Evolutionary conservation across 2,329 filamentous ascomycete genomes (phyloP).

Genomic region (Apiospora marii): DNA sequence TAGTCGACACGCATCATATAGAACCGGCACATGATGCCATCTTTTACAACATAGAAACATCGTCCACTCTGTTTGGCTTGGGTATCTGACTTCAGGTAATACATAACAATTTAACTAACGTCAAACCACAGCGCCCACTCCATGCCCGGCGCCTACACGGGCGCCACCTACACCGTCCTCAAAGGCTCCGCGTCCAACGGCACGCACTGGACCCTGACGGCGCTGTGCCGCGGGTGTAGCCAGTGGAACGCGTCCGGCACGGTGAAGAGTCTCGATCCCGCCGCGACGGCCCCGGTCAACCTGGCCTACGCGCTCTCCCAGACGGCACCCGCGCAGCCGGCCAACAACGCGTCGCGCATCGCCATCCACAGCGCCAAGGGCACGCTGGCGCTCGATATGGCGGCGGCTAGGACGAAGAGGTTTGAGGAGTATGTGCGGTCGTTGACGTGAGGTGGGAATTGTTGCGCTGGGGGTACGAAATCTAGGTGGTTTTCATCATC

Average conservation of each 20-base stretch:
- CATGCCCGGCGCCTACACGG: slow-evolving; percentile 44
- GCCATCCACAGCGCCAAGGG: neutral
- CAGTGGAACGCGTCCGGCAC: slow-evolving; percentile 34
- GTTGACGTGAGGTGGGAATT: neutral
- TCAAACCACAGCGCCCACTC: slow-evolving; percentile 36
- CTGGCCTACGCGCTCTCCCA: slow-evolving; percentile 2
- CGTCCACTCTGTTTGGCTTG: too few relatives aligned
- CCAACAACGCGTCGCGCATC: slow-evolving; percentile 17
- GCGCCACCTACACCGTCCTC: slow-evolving; percentile 45
- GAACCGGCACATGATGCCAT: too few relatives aligned
- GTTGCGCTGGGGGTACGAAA: too few relatives aligned
- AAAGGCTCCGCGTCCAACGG: slow-evolving; percentile 45
- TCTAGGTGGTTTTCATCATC: too few relatives aligned
- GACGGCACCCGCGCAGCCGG: neutral
- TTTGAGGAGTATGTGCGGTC: neutral
- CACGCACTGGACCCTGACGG: slow-evolving; percentile 51
- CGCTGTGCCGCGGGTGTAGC: slow-evolving; percentile 49
- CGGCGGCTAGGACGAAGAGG: neutral
- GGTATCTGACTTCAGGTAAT: neutral
- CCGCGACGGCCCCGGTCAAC: neutral
- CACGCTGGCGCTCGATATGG: neutral
- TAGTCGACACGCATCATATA: too few relatives aligned
- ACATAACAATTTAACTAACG: neutral
- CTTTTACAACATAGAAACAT: too few relatives aligned
- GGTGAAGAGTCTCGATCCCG: neutral